Evolutionary conservation across 805 yeast species (phyloP), one percentile per base, ranked within the genome.

Genomic region (Zygotorulaspora chibaensis): DNA sequence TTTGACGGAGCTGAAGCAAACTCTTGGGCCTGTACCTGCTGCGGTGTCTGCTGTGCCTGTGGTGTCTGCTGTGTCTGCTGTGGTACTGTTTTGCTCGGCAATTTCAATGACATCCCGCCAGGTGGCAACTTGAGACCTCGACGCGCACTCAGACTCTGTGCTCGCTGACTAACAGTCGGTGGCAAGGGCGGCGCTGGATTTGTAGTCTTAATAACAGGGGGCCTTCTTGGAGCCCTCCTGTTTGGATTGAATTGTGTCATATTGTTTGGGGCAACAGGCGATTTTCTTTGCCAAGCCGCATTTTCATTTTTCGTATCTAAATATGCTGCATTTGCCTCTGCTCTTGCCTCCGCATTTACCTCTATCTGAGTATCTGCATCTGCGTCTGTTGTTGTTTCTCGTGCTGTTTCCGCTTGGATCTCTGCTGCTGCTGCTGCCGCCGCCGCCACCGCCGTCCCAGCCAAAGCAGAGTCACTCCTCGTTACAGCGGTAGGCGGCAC

Each of bases 121-220:
- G 59, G 54, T 17, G 67, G 67, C 79, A 97, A 74, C 78, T 67
- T 68, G 80, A 72, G 86, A 76, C 83, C 95, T 90, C 81, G 77
- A 83, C 75, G 81, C 85, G 57, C 87, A 83, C 66, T 96, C 85
- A 59, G 76, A 82, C 54, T 91, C 80, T 71, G 96, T 75, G 73
- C 83, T 81, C 93, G 85, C 87, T 77, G 49, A 34, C 65, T 55
- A 79, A 86, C 78, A 77, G 95, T 76, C 79, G 87, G 67, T 81
- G 86, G 84, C 73, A 86, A 70, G 79, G 90, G 62, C 77, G 85
- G 62, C 83, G 88, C 46, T 9, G 9, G 26, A 9, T 9, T 16
- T 16, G 76, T 80, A 80, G 71, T 89, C 83, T 69, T 49, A 8
- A 42, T 43, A 12, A 43, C 27, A 3, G 44, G 43, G 20, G 62